Evolutionary conservation across 2,329 filamentous ascomycete species (phyloP).

Genomic region (Monosporascus sp.): DNA sequence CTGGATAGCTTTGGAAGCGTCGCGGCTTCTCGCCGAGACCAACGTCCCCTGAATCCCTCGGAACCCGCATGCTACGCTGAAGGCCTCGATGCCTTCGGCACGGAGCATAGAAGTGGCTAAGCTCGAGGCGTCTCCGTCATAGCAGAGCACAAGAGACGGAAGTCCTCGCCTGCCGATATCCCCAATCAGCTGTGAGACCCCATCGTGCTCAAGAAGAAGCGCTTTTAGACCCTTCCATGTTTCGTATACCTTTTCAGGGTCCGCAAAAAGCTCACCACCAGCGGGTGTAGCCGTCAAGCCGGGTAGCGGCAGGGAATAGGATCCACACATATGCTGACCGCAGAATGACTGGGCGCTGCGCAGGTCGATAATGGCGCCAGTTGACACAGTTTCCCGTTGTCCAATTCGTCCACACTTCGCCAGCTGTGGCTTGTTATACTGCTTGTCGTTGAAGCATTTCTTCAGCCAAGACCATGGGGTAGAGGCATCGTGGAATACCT

Average conservation of each 20-base stretch:
- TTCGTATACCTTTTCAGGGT: conserved; percentile 34
- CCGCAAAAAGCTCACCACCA: conserved; percentile 5
- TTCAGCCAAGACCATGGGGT: no score
- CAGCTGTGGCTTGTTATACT: conserved; percentile 6
- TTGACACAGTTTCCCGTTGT: no score
- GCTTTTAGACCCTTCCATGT: conserved; percentile 44
- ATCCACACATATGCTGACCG: conserved; percentile 26
- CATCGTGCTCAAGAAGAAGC: conserved; percentile 18
- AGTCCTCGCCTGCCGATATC: conserved; percentile 20
- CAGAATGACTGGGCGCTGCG: conserved; percentile 38
- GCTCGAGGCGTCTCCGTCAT: conserved; percentile 48
- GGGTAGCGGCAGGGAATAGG: conserved; percentile 32
- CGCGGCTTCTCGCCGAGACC: no score
- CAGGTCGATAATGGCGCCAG: conserved; percentile 37
- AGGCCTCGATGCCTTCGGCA: conserved; percentile 41
- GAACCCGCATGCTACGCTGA: conserved; percentile 39
- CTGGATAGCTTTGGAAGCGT: no score
- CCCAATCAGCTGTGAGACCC: conserved; percentile 12
- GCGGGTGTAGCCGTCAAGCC: neutral
- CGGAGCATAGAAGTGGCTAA: conserved; percentile 49
- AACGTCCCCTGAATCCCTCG: no score
- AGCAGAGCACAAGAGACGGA: conserved; percentile 43
- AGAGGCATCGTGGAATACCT: no score
- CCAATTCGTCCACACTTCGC: conserved; percentile 4
- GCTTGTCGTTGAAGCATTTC: no score